These are phyloP conservation scores for Chytriomyces hyalinus DNA, from an alignment of 192 early-diverging fungal genomes.

Conservation along the genomic window DNA sequence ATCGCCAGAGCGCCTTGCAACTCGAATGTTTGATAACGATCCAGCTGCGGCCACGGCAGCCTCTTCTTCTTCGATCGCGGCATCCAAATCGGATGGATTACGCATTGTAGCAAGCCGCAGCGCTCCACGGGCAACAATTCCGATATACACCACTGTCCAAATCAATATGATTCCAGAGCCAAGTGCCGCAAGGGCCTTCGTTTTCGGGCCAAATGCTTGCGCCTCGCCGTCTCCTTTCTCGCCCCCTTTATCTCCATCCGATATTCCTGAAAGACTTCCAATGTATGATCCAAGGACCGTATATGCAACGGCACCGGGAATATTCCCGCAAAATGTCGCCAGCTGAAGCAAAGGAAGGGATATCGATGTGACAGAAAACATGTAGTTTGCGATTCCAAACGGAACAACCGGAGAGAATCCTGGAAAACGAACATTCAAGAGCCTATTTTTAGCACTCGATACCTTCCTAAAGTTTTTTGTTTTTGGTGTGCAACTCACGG, in stretches of 20 bases:
- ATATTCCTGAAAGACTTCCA: constrained; percentile 28
- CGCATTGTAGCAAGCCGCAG: constrained; percentile 27
- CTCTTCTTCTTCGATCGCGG: not conserved
- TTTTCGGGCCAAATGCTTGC: not conserved
- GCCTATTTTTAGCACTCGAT: not conserved
- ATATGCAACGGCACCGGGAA: constrained; percentile 33
- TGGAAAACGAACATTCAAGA: not conserved
- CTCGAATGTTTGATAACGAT: not conserved
- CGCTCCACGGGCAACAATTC: constrained; percentile 36
- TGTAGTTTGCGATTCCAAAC: constrained; percentile 39
- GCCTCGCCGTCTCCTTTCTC: constrained; percentile 4
- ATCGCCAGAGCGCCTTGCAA: not conserved
- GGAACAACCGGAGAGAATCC: constrained; percentile 36
- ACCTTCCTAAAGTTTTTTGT: not conserved
- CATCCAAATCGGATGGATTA: not conserved
- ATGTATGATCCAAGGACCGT: constrained; percentile 37
- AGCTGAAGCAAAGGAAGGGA: constrained; percentile 14
- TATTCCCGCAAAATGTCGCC: constrained; percentile 28
- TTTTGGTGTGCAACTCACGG: constrained; percentile 1
- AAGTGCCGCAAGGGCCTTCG: constrained; percentile 17
- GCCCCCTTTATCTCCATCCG: not conserved
- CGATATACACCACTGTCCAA: constrained; percentile 39
- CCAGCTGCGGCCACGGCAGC: not conserved
- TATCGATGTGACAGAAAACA: constrained; percentile 33
- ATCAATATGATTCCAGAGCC: constrained; percentile 18